phyloP scores from a whole-genome alignment of 768 basidiomycete genomes.

The Leucocoprinus birnbaumii region DNA sequence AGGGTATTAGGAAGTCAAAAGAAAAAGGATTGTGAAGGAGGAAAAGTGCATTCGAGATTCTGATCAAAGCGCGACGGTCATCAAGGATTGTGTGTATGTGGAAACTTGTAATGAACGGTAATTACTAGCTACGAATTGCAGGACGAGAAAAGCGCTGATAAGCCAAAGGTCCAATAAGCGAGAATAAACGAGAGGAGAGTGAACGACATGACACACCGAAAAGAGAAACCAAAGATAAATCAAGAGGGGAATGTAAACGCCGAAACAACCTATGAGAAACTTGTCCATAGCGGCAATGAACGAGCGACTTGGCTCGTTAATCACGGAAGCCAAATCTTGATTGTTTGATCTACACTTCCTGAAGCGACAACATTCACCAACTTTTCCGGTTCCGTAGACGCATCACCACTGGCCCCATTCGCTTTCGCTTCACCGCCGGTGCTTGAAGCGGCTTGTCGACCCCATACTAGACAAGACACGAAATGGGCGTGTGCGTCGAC shows the following conservation, averaged over 20 bases:
- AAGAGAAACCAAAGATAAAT: not conserved
- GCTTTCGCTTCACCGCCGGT: constrained; percentile 33
- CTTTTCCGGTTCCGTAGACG: constrained; percentile 46
- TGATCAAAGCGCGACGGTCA: not conserved
- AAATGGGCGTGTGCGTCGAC: constrained; percentile 88
- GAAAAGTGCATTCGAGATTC: constrained; percentile 5
- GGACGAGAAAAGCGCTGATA: constrained; percentile 4
- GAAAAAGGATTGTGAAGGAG: not conserved
- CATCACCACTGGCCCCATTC: constrained; percentile 30
- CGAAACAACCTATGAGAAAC: not conserved
- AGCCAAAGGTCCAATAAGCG: not conserved
- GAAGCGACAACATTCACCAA: constrained; percentile 69
- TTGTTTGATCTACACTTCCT: constrained; percentile 65
- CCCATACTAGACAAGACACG: constrained; percentile 81
- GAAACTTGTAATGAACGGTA: not conserved
- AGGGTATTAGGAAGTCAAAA: not conserved
- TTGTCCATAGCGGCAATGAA: not conserved
- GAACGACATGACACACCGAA: not conserved
- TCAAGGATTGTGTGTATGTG: not conserved
- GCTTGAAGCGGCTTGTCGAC: constrained; percentile 41
- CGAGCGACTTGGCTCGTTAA: not conserved
- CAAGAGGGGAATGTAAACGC: not conserved
- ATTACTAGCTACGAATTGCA: constrained; percentile 12
- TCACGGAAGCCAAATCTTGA: constrained; percentile 66
- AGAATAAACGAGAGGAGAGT: not conserved